Base-by-base conservation (phyloP, 495 filamentous ascomycete species). In the Cercophora scortea region DNA sequence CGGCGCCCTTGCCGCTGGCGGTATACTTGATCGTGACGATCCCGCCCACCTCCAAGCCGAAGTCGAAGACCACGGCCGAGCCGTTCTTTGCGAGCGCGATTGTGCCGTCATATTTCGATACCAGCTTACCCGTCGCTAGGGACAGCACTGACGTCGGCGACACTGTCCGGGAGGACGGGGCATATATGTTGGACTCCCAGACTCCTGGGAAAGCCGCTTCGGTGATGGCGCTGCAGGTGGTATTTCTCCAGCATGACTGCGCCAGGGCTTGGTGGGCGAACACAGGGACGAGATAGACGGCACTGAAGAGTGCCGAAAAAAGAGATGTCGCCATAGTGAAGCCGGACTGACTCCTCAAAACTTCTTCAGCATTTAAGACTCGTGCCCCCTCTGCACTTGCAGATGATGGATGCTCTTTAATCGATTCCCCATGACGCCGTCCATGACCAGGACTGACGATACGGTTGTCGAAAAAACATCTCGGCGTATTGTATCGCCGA, bases 181-280 rank as follows among this genome's bases (percentile, higher is more conserved):
- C 74, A 53, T 73, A 84, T 44, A 79, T 85, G 59, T 85, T 79
- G 4, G 69, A 63, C 35, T 85, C 78, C 81, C 83, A 85, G 40
- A 66, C 61, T 3, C 82, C 82, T 0, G 75, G 72, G 52, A 85
- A 86, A n/a, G 78, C 72, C 25, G 70, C 51, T 11, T 71, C 54
- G 12, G 61, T 53, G 25, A 80, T 75, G 0, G 80, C 79, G 18
- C 73, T 74, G 52, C 82, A 86, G 38, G 69, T 60, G 7, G 76
- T 79, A 47, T 79, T 61, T 47, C 76, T 66, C 82, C 81, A 86
- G 57, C 82, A 86, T 34, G 45, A 57, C 35, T 71, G 59, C 5
- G 73, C 69, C 12, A 52, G 39, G 9, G 47, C 61, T 18, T 18
- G 39, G 19, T 33, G 25, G 17, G 15, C 2, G 15, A 42, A 16